Evolutionary conservation across 2,329 filamentous ascomycete genomes (phyloP).

Genomic region (Sarocladiaceae sp.): DNA sequence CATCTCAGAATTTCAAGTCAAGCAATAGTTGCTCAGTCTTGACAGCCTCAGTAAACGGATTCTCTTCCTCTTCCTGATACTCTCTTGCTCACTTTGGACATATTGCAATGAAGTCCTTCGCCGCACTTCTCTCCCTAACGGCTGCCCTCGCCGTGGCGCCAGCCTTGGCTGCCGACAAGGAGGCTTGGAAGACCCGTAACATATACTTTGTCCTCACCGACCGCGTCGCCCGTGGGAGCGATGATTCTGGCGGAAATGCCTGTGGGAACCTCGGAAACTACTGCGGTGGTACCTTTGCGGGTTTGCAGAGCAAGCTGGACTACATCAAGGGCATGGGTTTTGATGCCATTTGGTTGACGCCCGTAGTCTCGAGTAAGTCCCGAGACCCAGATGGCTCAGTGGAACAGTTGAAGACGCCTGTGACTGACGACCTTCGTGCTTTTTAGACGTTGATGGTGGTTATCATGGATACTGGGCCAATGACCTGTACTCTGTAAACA

Average conservation of each 20-base stretch:
- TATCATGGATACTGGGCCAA: constrained; percentile 53
- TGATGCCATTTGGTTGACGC: constrained; percentile 53
- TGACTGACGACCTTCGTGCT: constrained; percentile 5
- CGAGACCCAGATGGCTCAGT: neutral
- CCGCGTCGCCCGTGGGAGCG: constrained; percentile 40
- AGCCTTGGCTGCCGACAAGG: constrained; percentile 26
- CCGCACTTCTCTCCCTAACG: constrained; percentile 5
- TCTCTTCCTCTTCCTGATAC: neutral
- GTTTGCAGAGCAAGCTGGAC: constrained; percentile 52
- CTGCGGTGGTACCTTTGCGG: constrained; percentile 56
- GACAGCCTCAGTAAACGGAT: neutral
- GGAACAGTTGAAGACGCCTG: neutral
- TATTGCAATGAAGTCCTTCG: constrained; percentile 12
- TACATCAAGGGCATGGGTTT: constrained; percentile 59
- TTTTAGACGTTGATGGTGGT: constrained; percentile 29
- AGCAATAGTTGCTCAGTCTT: neutral
- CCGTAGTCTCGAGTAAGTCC: constrained; percentile 40
- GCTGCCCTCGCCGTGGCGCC: constrained; percentile 8
- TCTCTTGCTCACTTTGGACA: neutral
- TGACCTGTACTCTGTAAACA: constrained; percentile 47
- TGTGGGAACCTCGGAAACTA: constrained; percentile 40
- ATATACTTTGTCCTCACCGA: constrained; percentile 56
- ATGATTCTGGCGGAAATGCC: constrained; percentile 35
- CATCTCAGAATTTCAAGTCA: no score
- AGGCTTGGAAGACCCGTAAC: constrained; percentile 44